Percentiles rank a stretch among this genome's conserved stretches.
These are phyloP conservation scores for Apiospora aurea DNA, from an alignment of 2,329 filamentous ascomycete species.

Conservation along the genomic window DNA sequence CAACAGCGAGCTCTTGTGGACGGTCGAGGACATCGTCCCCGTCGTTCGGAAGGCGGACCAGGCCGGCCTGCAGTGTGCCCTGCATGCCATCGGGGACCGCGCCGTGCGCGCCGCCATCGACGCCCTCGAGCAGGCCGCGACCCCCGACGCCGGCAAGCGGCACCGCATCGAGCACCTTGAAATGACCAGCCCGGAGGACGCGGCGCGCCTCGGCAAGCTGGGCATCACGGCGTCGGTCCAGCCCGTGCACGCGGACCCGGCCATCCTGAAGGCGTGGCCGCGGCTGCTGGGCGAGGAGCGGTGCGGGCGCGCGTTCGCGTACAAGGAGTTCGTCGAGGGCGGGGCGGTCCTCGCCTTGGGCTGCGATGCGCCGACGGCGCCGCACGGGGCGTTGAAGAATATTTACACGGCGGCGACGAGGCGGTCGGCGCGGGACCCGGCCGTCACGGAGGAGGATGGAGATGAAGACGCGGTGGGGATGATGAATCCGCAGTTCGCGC, in stretches of 20 bases:
- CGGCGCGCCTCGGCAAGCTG: slow-evolving; percentile 59
- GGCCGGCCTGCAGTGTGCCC: slow-evolving; percentile 64
- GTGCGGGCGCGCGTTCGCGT: slow-evolving; percentile 67
- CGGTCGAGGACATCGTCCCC: slow-evolving; percentile 55
- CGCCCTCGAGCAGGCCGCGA: slow-evolving; percentile 52
- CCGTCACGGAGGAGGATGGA: slow-evolving; percentile 23
- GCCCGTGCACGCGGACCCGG: slow-evolving; percentile 66
- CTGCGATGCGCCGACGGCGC: slow-evolving; percentile 55
- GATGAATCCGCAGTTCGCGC: slow-evolving; percentile 50
- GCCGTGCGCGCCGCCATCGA: slow-evolving; percentile 66
- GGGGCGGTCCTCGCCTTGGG: slow-evolving; percentile 53
- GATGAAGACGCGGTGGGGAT: slow-evolving; percentile 24
- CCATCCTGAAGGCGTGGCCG: slow-evolving; percentile 68
- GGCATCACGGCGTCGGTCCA: slow-evolving; percentile 68
- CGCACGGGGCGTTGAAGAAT: slow-evolving; percentile 51
- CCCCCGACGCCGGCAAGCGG: slow-evolving; percentile 46
- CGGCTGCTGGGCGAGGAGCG: slow-evolving; percentile 60
- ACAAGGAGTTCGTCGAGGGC: slow-evolving; percentile 63
- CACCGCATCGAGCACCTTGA: slow-evolving; percentile 73
- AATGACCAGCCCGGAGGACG: slow-evolving; percentile 62
- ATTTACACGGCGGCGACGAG: slow-evolving; percentile 54
- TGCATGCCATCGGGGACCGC: slow-evolving; percentile 71
- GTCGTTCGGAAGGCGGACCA: slow-evolving; percentile 62
- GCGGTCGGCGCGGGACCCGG: slow-evolving; percentile 49
- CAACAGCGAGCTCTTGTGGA: slow-evolving; percentile 62